Percentiles rank a stretch among this genome's conserved stretches.
Conservation (phyloP, 2,329 filamentous ascomycete genomes). For the Sporothrix euskadiensis region DNA sequence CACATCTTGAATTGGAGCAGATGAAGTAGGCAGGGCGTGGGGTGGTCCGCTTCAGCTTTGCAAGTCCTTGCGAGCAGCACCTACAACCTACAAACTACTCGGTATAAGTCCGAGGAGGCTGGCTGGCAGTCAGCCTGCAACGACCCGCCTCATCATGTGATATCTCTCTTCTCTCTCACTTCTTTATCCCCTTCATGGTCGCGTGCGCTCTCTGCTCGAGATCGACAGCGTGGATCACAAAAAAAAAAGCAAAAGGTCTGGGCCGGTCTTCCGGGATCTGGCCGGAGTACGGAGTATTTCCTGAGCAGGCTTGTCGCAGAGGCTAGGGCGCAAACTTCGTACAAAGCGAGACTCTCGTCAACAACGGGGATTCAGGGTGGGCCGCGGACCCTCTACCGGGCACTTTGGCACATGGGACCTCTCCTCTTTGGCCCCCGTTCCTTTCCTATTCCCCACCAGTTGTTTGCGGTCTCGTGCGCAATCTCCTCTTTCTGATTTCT, state of each 20-base stretch:
- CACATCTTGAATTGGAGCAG: neutral
- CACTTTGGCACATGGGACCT: neutral
- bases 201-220: neutral
- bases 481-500: constrained; percentile 23
- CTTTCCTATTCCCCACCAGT: neutral
- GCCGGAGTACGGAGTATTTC: neutral
- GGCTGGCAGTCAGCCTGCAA: neutral
- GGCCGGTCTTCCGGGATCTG: neutral
- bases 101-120: too few relatives aligned
- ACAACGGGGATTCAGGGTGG: neutral
- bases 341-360: neutral
- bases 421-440: neutral
- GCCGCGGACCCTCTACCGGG: neutral
- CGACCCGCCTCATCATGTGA: neutral
- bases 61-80: neutral
- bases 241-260: neutral
- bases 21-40: neutral
- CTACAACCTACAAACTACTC: too few relatives aligned
- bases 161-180: neutral
- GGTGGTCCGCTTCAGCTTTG: neutral
- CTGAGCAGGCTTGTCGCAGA: neutral
- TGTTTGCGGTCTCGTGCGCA: constrained; percentile 20
- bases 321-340: neutral
- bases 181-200: neutral
- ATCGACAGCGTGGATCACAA: neutral